Base-by-base conservation (phyloP, 495 filamentous ascomycete genomes). In the Talaromyces borbonicus region DNA sequence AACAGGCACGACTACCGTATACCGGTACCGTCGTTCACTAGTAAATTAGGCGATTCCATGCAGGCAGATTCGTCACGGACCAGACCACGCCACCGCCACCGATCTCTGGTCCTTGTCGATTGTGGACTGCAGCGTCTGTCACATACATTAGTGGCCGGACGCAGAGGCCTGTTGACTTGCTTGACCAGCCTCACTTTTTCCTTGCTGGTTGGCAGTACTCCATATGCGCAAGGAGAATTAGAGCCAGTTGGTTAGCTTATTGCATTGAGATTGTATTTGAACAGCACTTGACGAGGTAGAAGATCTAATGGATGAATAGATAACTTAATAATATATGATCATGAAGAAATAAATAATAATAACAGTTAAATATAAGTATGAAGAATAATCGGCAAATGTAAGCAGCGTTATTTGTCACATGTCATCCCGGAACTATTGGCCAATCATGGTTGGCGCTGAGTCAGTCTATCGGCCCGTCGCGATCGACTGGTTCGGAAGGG, bases 401-500 rank as follows among this genome's bases (percentile, higher is more conserved):
- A 11, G 26, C 26, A 15, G 15, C 4, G 3, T 5, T 14, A 11
- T 36, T 19, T 36, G 35, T 38, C 35, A 38, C 35, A 38, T 38
- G 35, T 22, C 35, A 38, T 38, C 35, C 19, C 35, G 22, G n/a
- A 38, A 38, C 16, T 11, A 20, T 12, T 3, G 7, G 8, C 18
- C 35, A 38, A 38, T 38, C 35, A 38, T n/a, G 8, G n/a, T 9
- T 12, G 35, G 3, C 11, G 16, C 22, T 4, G 19, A 16, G 35
- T 38, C 16, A 41, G 11, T n/a, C 38, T 23, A 26, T 41, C 38
- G 38, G 38, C 38, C 38, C 38, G 38, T 43, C 41, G 27, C 27
- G 41, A 43, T 43, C 41, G 24, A 43, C 41, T 43, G 41, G 41
- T 30, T 29, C 41, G 41, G 41, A 43, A 43, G 25, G 25, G 27